Base-by-base conservation (phyloP, 1,139 yeast genomes). In the Diutina siamensis region DNA sequence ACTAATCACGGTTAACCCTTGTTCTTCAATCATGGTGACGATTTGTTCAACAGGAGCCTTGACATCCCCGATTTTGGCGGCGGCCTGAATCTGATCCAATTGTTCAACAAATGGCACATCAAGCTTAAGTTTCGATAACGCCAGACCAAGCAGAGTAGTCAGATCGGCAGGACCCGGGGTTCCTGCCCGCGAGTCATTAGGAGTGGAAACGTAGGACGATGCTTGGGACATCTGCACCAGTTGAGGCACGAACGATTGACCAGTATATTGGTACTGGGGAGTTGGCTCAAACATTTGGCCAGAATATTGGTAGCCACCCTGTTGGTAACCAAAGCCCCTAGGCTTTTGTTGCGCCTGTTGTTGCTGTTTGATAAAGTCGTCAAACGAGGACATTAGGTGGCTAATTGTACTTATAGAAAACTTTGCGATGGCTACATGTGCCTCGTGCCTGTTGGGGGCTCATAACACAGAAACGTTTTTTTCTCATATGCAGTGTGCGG, bases 71-170 rank as follows among this genome's bases (percentile, higher is more conserved):
- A 85, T 67, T 48, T 78, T 71, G 44, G 74, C 60, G 15, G 84
- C 79, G 41, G 64, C 67, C 49, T 80, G 78, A 45, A 88, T 69
- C 44, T 70, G 69, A 28, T 65, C 63, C 54, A 89, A 67, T 49
- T 72, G 62, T 33, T 75, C 80, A 45, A 82, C 74, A 50, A 88
- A 70, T 18, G 96, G 95, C n/a, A 83, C 67, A 35, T 72, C 74
- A 33, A 69, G 57, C 45, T 67, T 65, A 51, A 88, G 65, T 54
- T 83, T 84, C 50, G 73, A 72, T 57, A 87, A 68, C 9, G 92
- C 84, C 38, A 84, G 73, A 50, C 76, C 77, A 49, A 88, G 67
- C 9, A 32, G 65, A 62, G n/a, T 71, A 65, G n/a, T 57, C 53
- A 0, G 74, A 67, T 10, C 42, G 7, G 56, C 67, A 19, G 56